A percentile compares a stretch with the other conserved stretches of the same genome.
Conservation (phyloP, 1,284 basidiomycete genomes). For the Sporisorium iseilematis-ciliati region DNA sequence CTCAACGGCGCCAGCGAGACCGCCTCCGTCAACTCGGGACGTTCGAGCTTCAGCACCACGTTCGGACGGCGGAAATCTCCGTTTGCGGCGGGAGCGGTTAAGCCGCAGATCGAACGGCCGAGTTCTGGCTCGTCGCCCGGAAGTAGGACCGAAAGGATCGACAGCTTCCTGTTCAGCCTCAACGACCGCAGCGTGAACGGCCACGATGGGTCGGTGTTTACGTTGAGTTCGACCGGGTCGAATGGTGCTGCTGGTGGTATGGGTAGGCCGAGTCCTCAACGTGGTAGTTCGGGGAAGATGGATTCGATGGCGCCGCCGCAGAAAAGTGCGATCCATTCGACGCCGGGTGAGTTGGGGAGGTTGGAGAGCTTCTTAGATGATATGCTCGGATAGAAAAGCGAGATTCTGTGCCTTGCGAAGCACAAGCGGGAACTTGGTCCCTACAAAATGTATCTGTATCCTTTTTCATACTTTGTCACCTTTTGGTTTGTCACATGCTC, state of each 20-base stretch:
- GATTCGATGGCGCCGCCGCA: not conserved
- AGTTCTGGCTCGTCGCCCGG: not conserved
- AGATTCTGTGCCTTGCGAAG: not conserved
- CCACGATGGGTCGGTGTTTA: constrained; percentile 31
- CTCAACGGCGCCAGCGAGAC: constrained; percentile 22
- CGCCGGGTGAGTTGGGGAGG: constrained; percentile 32
- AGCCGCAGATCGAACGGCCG: not conserved
- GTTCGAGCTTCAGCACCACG: constrained; percentile 47
- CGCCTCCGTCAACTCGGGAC: constrained; percentile 14
- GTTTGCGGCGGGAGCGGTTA: not conserved
- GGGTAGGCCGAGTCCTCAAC: not conserved
- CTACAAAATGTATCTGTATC: constrained; percentile 14
- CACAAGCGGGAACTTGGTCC: not conserved
- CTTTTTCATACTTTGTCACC: constrained; percentile 5
- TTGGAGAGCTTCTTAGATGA: constrained; percentile 52
- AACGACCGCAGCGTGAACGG: constrained; percentile 34
- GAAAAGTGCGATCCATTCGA: constrained; percentile 13
- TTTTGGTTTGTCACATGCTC: not conserved
- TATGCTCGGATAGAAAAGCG: constrained; percentile 38
- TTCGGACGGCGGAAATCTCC: constrained; percentile 42
- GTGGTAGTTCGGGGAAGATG: not conserved
- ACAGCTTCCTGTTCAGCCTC: constrained; percentile 47
- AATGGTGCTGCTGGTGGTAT: constrained; percentile 2
- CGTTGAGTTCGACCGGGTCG: constrained; percentile 11
- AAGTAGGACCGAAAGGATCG: constrained; percentile 34